Evolutionary conservation across 2,329 filamentous ascomycete genomes (phyloP), one percentile per base, ranked within the genome.

Genomic region (Penicillium fuscoglaucum): DNA sequence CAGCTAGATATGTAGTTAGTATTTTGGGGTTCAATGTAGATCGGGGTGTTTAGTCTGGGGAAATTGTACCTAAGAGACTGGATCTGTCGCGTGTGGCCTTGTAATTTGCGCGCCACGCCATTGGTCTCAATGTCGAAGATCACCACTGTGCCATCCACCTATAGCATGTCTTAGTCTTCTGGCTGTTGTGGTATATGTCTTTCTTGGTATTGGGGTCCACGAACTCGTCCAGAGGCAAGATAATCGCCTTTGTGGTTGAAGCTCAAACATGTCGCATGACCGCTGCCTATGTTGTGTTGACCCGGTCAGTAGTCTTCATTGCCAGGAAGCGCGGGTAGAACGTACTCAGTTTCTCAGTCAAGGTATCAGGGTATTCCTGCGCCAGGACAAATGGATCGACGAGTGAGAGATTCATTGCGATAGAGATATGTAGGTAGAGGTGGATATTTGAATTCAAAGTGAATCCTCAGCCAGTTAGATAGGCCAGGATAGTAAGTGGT

Each of bases 51-150:
- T 8, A 29, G 8, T 19, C 26, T 6, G 35, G 28, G 35, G 24
- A 26, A 40, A 26, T 39, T 62, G 26, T 75, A 81, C 80, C 80
- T 96, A 60, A 99, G 77, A 52, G 91, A 96, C 67, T 96, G 93
- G 57, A 99, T 93, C 72, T 95, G 93, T 71, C 91, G 88, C 51
- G 90, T 96, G 77, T 99, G 95, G 13, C 93, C 95, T 64, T 91
- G 87, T 63, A 99, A 81, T 78, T 98, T 99, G 71, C 92, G 89
- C 58, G 95, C 95, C 5, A 98, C 91, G 39, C 95, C 93, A 83
- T 96, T 96, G 10, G 96, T 99, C 77, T 99, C 96, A 50, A 98
- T 86, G 72, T 99, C 95, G 83, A 96, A 99, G 47, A 99, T 90
- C 55, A 96, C 91, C 41, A 99, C 90, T 6, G 91, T 95, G 66